These are phyloP conservation scores for Paecilomyces niveus DNA, from an alignment of 2,329 filamentous ascomycete species.

Conservation along the genomic window DNA sequence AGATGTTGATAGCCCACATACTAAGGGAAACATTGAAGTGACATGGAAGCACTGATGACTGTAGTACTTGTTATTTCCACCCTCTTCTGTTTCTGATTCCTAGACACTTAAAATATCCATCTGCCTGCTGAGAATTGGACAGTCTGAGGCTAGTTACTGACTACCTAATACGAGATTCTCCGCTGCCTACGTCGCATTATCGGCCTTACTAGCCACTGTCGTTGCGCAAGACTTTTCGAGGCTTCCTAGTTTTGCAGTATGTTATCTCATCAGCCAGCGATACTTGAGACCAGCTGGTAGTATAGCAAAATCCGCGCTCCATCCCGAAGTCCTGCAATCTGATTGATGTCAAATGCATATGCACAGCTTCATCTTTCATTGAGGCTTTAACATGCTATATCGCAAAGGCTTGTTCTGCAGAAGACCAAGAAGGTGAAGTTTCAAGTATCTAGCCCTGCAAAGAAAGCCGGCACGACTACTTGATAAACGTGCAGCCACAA, in stretches of 20 bases:
- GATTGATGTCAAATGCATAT: slow-evolving; percentile 45
- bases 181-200: slow-evolving; percentile 45
- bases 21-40: no score
- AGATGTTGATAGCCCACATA: no score
- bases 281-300: slow-evolving; percentile 4
- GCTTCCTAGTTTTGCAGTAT: slow-evolving; percentile 51
- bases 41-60: no score
- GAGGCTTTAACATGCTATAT: slow-evolving; percentile 45
- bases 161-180: slow-evolving; percentile 42
- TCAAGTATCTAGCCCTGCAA: neutral
- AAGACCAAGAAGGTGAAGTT: slow-evolving; percentile 35
- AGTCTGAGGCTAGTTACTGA: neutral
- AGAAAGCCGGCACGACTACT: slow-evolving; percentile 4
- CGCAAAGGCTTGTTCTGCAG: slow-evolving; percentile 30
- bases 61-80: no score
- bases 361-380: slow-evolving; percentile 40
- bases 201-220: slow-evolving; percentile 44
- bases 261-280: slow-evolving; percentile 18
- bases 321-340: slow-evolving; percentile 30
- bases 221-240: slow-evolving; percentile 38
- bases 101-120: neutral
- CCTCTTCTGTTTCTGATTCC: neutral
- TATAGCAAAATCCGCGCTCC: slow-evolving; percentile 35
- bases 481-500: slow-evolving; percentile 18
- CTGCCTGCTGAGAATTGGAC: neutral